phyloP scores from a whole-genome alignment of 1,139 yeast species.

The Petasospora fabianii region DNA sequence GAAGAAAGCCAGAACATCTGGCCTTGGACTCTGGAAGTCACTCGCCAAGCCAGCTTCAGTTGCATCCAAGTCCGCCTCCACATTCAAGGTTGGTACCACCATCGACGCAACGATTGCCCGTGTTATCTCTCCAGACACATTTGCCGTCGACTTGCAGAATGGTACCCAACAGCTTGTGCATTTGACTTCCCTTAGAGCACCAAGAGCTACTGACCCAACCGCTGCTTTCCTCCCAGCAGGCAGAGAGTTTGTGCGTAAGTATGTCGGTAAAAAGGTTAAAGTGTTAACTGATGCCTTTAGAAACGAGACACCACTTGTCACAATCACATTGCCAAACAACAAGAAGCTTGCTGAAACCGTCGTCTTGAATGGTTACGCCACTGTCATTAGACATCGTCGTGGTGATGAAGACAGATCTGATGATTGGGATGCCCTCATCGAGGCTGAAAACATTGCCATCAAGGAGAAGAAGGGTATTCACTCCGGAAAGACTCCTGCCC shows the following conservation, averaged over 20 bases:
- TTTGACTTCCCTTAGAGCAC: conserved; percentile 70
- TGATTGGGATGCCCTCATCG: conserved; percentile 74
- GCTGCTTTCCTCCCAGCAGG: conserved; percentile 63
- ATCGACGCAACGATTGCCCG: conserved; percentile 54
- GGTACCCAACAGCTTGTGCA: conserved; percentile 60
- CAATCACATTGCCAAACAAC: conserved; percentile 44
- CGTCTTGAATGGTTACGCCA: conserved; percentile 65
- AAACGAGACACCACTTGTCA: conserved; percentile 62
- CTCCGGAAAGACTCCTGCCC: conserved; percentile 52
- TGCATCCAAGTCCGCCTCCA: conserved; percentile 23
- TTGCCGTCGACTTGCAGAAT: conserved; percentile 44
- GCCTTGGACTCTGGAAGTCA: conserved; percentile 59
- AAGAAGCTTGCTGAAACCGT: conserved; percentile 60
- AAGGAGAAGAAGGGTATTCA: conserved; percentile 60
- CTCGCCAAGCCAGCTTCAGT: conserved; percentile 22
- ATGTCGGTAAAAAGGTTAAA: conserved; percentile 66
- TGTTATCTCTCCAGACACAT: conserved; percentile 68
- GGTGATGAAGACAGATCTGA: conserved; percentile 71
- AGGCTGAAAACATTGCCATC: conserved; percentile 61
- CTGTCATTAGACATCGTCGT: conserved; percentile 75
- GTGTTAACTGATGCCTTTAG: conserved; percentile 64
- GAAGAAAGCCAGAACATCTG: conserved; percentile 58
- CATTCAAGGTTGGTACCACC: conserved; percentile 41
- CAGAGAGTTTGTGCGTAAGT: conserved; percentile 67
- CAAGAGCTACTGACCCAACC: conserved; percentile 58